phyloP scores from a whole-genome alignment of 2,329 filamentous ascomycete species.

The Paracoccidioides brasiliensis region DNA sequence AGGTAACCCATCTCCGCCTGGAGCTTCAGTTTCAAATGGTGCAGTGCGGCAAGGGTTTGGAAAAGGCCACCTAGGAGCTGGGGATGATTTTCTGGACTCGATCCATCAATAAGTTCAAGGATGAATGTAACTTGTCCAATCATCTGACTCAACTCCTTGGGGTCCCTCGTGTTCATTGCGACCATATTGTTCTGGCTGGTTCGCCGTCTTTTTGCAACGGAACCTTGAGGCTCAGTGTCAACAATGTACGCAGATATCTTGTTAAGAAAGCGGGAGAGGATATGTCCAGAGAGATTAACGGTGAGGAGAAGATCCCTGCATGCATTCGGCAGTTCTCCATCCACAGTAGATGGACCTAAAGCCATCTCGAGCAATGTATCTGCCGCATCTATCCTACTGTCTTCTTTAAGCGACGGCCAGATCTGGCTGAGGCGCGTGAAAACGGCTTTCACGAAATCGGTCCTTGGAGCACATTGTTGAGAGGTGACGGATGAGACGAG shows the following conservation, averaged over 20 bases:
- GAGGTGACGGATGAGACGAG: slow-evolving; percentile 40
- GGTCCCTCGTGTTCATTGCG: slow-evolving; percentile 47
- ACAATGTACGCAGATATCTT: slow-evolving; percentile 57
- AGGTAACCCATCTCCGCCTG: slow-evolving; percentile 83
- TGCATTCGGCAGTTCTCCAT: slow-evolving; percentile 20
- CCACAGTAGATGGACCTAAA: slow-evolving; percentile 17
- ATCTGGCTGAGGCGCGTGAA: slow-evolving; percentile 58
- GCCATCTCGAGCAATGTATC: slow-evolving; percentile 31
- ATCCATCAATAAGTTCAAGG: slow-evolving; percentile 74
- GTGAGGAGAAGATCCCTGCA: slow-evolving; percentile 56
- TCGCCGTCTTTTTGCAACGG: slow-evolving; percentile 64
- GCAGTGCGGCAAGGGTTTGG: slow-evolving; percentile 70
- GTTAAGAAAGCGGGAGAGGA: slow-evolving; percentile 59
- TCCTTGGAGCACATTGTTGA: slow-evolving; percentile 30
- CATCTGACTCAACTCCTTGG: slow-evolving; percentile 51
- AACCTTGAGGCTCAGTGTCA: slow-evolving; percentile 57
- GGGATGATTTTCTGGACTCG: slow-evolving; percentile 58
- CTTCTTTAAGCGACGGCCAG: slow-evolving; percentile 44
- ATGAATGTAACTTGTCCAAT: slow-evolving; percentile 74
- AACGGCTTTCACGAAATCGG: slow-evolving; percentile 47
- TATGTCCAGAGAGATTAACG: slow-evolving; percentile 59
- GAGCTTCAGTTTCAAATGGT: slow-evolving; percentile 67
- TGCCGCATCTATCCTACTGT: slow-evolving; percentile 24
- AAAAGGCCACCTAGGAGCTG: slow-evolving; percentile 70
- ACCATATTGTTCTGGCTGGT: slow-evolving; percentile 60